Evolutionary conservation across 2,329 filamentous ascomycete genomes (phyloP), one percentile per base, ranked within the genome.

Genomic region (Botryotinia narcissicola): DNA sequence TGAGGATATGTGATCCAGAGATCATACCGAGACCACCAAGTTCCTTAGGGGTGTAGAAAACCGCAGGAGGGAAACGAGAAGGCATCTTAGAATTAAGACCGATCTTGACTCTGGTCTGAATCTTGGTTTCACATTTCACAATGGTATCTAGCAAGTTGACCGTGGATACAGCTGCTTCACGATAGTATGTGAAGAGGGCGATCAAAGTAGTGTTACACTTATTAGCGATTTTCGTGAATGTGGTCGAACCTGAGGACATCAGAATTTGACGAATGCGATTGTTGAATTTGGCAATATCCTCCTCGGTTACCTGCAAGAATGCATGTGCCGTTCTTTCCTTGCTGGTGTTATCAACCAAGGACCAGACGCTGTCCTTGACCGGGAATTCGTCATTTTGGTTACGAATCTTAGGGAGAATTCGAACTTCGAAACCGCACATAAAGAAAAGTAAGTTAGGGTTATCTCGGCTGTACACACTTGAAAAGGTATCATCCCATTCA

Each of bases 171-270:
- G 96, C 96, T 66, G 96, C 96, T 82, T 99, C 96, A 82, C 96
- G 93, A 81, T 99, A 99, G 83, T 99, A 99, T 0, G 96, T 98
- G 84, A 99, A 99, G 40, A 99, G 88, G 0, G 96, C 95, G 80
- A 99, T 99, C 77, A 99, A 84, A 1, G 94, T 96, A 0, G 96
- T 99, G 83, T 99, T 99, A 96, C 97, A 99, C 85, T 99, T 99
- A 85, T 99, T 99, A 64, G 97, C 96, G 80, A 99, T 99, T 88
- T 99, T 99, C 63, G 96, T 99, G 84, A 99, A 99, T 0, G 96
- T 99, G 0, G 96, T 99, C 8, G 94, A 97, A n/a, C 96, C 97
- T 74, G 96, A 98, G 18, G 95, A 98, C 96, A 99, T 99, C 73
- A 99, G 87, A 81, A 99, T 99, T 81, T 99, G 96, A 74, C 96